Evolutionary conservation across 2,329 filamentous ascomycete species (phyloP), one percentile per base, ranked within the genome.

Genomic region (Dactylonectria estremocensis): DNA sequence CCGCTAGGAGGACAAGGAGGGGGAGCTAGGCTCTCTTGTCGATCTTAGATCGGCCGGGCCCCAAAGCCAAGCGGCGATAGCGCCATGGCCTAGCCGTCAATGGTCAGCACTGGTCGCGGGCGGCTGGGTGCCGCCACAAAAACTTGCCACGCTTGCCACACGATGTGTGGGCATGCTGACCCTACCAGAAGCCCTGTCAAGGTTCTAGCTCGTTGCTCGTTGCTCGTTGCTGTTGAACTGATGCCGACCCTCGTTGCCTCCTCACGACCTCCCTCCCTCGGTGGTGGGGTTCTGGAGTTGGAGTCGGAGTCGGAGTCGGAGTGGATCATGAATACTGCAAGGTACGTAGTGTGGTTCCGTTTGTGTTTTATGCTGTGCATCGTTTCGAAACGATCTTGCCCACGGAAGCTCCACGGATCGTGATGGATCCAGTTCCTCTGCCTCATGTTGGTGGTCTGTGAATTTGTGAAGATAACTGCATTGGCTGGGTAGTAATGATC

Each of bases 11-110:
- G n/a, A n/a, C n/a, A n/a, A n/a, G n/a, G n/a, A n/a, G 57, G 48
- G 64, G 59, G 69, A 68, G 59, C 72, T 71, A 72, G 58, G 16
- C 52, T 45, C 59, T 63, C 20, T 64, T 64, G 73, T 72, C 71
- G 74, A 76, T 76, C 74, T 72, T 66, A 71, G 74, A 76, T 76
- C 74, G 67, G 57, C 72, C 69, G 71, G 70, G 56, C 52, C 40
- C 35, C 46, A 63, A 60, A 37, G 61, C 66, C 64, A 59, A 61
- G 54, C 13, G 68, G 64, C 49, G 61, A 68, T 76, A 74, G 73
- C 64, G 71, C 61, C 52, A 43, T 66, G 31, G 50, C 62, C 69
- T 66, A 74, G 74, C 69, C 74, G 73, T 74, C 70, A 76, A 74
- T 74, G 67, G 65, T 69, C 64, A 73, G 72, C 67, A 71, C 67